Conservation (phyloP, 352 stramenopile species). For the Phytophthora melonis region DNA sequence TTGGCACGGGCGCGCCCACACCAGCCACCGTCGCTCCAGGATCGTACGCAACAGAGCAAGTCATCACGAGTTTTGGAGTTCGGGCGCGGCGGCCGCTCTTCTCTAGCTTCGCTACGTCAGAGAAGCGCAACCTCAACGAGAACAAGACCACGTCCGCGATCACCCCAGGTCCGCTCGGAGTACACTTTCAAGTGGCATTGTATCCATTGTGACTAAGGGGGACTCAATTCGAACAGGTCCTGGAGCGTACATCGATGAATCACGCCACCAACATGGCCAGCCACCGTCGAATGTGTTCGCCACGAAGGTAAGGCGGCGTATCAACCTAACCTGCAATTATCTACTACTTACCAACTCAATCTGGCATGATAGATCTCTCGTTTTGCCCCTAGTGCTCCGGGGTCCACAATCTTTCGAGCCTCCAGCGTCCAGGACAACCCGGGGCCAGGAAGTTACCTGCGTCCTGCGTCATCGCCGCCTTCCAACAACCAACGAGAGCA, state of each 20-base stretch:
- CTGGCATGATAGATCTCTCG: slow-evolving; percentile 56
- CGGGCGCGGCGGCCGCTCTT: slow-evolving; percentile 47
- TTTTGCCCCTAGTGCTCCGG: slow-evolving; percentile 76
- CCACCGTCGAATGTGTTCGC: slow-evolving; percentile 71
- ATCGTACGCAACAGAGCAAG: slow-evolving; percentile 64
- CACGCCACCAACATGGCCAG: slow-evolving; percentile 16
- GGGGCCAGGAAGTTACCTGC: slow-evolving; percentile 63
- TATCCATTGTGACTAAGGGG: not conserved
- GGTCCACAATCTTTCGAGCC: slow-evolving; percentile 70
- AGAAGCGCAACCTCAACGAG: slow-evolving; percentile 80
- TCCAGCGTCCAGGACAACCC: slow-evolving; percentile 83
- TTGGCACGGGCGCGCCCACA: slow-evolving; percentile 50
- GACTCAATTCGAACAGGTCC: slow-evolving; percentile 38
- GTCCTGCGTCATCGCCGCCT: slow-evolving; percentile 29
- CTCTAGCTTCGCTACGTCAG: slow-evolving; percentile 75
- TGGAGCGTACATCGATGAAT: slow-evolving; percentile 58
- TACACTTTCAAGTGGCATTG: not conserved
- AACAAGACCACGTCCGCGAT: slow-evolving; percentile 84
- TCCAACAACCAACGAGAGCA: slow-evolving; percentile 42
- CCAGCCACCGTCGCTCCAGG: slow-evolving; percentile 70
- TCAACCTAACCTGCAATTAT: not conserved
- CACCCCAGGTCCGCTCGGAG: slow-evolving; percentile 53
- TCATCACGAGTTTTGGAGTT: slow-evolving; percentile 59
- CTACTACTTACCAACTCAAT: not conserved
- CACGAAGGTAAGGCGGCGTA: slow-evolving; percentile 53